Base-by-base conservation (phyloP, 352 stramenopile genomes). In the Pythium rishiriense region DNA sequence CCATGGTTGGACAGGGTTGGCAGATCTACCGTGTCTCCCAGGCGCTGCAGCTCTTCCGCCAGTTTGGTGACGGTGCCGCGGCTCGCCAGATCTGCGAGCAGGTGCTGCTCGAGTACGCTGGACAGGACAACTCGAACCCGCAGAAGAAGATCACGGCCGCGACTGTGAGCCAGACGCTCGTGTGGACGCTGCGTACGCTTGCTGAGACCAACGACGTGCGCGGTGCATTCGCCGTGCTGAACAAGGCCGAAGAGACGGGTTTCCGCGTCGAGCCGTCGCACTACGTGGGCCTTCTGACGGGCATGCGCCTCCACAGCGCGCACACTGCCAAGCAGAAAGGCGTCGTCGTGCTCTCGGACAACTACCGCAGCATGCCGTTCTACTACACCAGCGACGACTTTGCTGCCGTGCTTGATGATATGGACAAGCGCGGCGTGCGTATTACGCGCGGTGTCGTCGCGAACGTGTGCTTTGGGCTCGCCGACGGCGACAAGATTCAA, bases 11-110 rank as follows among this genome's bases (percentile, higher is more conserved):
- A 29, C 78, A 87, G 39, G 73, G 70, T 22, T 61, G 72, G 59
- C 70, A 69, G 51, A 81, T 88, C 61, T 79, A 79, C 59, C 75
- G 74, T 25, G 69, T 81, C 9, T 55, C 81, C 21, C 72, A 84
- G 26, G 58, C 77, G 4, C 29, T 87, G 31, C 63, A 51, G 33
- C 62, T 85, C 25, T 87, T 88, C 65, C 73, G 69, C 60, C 73
- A 79, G 47, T 84, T 80, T 51, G 59, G 70, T 31, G 81, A 90
- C 39, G 43, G 65, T 35, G 77, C 74, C 35, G 69, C 77, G 10
- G 66, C 73, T 11, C 11, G 70, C 26, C 41, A 64, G 46, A 49
- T 90, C 14, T 83, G 84, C 37, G 58, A 82, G n/a, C 72, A 84
- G 37, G 54, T 81, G n/a, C 45, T 88, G 39, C 58, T 53, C 21